Conservation (phyloP, 768 basidiomycete species). For the Strobilomyces echinocephalus region DNA sequence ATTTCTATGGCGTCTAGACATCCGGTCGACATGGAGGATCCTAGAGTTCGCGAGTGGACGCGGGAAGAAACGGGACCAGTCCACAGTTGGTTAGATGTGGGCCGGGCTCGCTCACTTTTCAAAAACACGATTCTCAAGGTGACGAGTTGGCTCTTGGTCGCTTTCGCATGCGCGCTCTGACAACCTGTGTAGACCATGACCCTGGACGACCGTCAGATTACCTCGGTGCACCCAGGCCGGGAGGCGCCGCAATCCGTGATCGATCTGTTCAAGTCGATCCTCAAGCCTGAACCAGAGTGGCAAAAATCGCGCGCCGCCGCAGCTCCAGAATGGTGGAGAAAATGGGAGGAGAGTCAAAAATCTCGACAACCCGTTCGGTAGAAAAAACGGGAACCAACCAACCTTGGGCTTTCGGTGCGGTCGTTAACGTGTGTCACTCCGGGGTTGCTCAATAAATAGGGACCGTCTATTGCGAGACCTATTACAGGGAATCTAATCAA, state of each 20-base stretch:
- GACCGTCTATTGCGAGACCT: conserved; percentile 6
- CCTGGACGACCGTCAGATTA: conserved; percentile 12
- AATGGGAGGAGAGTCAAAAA: conserved; percentile 26
- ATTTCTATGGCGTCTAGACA: conserved; percentile 17
- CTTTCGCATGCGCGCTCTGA: neutral
- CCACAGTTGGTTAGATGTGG: conserved; percentile 35
- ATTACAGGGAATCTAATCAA: conserved; percentile 32
- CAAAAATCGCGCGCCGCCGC: conserved; percentile 20
- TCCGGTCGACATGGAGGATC: conserved; percentile 30
- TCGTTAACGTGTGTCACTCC: neutral
- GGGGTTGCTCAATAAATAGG: conserved; percentile 16
- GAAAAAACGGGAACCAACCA: neutral
- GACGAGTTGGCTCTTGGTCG: neutral
- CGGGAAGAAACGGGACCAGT: conserved; percentile 33
- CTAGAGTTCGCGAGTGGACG: conserved; percentile 39
- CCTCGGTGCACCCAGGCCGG: conserved; percentile 6
- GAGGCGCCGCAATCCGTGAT: conserved; percentile 14
- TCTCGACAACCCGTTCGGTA: conserved; percentile 5
- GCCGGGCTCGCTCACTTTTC: conserved; percentile 23
- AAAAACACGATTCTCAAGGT: conserved; percentile 27
- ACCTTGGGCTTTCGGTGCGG: neutral
- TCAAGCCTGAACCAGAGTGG: conserved; percentile 24
- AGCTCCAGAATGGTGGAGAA: conserved; percentile 29
- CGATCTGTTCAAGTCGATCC: conserved; percentile 22
- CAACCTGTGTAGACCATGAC: conserved; percentile 14